Percentiles rank a stretch among this genome's conserved stretches.
These are phyloP conservation scores for Dactylellina sp. DNA, from an alignment of 2,329 filamentous ascomycete genomes.

Conservation along the genomic window DNA sequence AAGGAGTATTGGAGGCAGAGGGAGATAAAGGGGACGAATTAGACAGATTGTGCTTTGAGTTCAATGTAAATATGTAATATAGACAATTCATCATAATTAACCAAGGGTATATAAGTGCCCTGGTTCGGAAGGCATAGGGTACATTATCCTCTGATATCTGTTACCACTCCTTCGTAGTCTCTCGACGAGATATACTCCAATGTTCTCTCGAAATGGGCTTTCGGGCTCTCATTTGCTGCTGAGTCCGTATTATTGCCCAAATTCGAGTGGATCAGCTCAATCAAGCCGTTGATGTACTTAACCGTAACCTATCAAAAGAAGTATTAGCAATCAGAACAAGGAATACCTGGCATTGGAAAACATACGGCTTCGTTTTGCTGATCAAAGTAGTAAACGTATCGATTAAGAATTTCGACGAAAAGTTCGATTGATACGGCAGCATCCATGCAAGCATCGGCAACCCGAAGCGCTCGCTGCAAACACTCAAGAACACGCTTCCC, in stretches of 20 bases:
- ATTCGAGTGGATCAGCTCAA: constrained; percentile 98
- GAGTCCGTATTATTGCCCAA: constrained; percentile 86
- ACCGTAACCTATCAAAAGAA: constrained; percentile 75
- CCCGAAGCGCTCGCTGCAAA: constrained; percentile 90
- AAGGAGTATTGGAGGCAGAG: constrained; percentile 21
- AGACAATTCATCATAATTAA: constrained; percentile 40
- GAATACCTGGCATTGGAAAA: constrained; percentile 44
- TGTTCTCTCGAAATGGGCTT: constrained; percentile 93
- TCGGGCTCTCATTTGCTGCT: constrained; percentile 84
- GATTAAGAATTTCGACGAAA: constrained; percentile 97
- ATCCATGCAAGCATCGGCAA: constrained; percentile 99
- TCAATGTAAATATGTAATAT: constrained; percentile 56
- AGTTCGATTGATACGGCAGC: constrained; percentile 83
- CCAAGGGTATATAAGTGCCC: not conserved
- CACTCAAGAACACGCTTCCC: constrained; percentile 97
- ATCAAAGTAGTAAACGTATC: constrained; percentile 99
- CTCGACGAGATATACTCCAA: constrained; percentile 91
- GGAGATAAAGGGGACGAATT: constrained; percentile 31
- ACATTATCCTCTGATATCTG: constrained; percentile 69
- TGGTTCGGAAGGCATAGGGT: not conserved
- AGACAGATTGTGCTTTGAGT: constrained; percentile 45
- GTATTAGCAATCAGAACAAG: constrained; percentile 46
- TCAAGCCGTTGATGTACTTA: constrained; percentile 97
- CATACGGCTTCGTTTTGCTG: constrained; percentile 94
- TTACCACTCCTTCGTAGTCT: constrained; percentile 91